These are phyloP conservation scores for Xylaria castorea DNA, from an alignment of 495 filamentous ascomycete genomes.

Conservation along the genomic window DNA sequence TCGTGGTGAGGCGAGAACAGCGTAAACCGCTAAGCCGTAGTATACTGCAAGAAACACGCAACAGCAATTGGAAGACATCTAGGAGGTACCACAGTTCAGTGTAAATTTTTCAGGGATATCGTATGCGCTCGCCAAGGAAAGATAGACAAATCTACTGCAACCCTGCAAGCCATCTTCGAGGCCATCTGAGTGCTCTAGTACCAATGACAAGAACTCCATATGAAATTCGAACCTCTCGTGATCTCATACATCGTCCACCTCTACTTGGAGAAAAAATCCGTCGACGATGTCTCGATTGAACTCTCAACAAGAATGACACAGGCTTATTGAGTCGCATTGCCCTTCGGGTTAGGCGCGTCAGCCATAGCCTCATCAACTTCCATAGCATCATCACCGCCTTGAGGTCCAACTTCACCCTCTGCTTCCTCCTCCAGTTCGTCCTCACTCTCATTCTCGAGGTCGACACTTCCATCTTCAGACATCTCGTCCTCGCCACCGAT, in stretches of 20 bases:
- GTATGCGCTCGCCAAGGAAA: neutral
- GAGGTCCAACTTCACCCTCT: conserved; percentile 72
- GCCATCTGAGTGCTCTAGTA: neutral
- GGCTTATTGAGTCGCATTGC: conserved; percentile 10
- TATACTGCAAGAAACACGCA: neutral
- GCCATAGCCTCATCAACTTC: conserved; percentile 69
- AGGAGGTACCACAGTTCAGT: neutral
- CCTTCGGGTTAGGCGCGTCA: conserved; percentile 34
- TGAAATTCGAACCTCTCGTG: neutral
- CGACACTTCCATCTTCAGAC: conserved; percentile 89
- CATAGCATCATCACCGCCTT: conserved; percentile 79
- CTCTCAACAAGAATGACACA: neutral
- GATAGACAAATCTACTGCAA: neutral
- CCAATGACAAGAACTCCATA: neutral
- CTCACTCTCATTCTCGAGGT: conserved; percentile 89
- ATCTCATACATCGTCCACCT: neutral
- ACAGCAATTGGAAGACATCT: neutral
- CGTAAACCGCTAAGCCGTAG: neutral
- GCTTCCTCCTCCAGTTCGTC: conserved; percentile 85
- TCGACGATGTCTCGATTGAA: neutral
- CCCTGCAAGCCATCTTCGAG: neutral
- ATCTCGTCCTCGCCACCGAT: conserved; percentile 72
- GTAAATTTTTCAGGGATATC: conserved; percentile 2
- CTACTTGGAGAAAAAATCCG: neutral
- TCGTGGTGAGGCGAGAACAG: neutral